Percentiles rank a stretch among this genome's conserved stretches.
Evolutionary conservation across 306 rosid genomes (phyloP).

Genomic region (Glycine tomentella): DNA sequence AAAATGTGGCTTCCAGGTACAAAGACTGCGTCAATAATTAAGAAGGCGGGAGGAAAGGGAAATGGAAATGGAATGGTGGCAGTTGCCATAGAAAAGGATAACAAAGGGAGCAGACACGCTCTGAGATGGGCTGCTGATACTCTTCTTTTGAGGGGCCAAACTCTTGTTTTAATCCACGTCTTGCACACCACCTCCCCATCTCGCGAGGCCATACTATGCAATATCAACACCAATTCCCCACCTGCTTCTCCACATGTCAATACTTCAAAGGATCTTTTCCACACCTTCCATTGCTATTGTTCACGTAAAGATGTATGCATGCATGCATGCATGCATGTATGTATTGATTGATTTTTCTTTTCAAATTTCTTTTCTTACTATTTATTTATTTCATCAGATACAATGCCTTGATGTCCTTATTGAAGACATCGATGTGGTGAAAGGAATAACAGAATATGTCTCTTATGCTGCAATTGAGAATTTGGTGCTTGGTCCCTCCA

Average conservation of each 20-base stretch:
- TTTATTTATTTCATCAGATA: constrained; percentile 56
- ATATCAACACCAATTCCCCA: constrained; percentile 27
- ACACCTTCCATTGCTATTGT: constrained; percentile 89
- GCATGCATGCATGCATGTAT: background rate
- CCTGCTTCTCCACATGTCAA: constrained; percentile 64
- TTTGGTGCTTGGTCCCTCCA: constrained; percentile 79
- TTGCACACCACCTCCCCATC: constrained; percentile 49
- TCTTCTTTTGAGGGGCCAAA: constrained; percentile 71
- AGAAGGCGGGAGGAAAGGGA: constrained; percentile 48
- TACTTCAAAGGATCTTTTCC: constrained; percentile 67
- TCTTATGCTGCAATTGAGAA: constrained; percentile 82
- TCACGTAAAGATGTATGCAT: constrained; percentile 78
- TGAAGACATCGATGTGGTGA: constrained; percentile 78
- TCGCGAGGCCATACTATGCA: constrained; percentile 55
- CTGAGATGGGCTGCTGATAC: constrained; percentile 88
- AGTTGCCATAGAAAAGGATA: constrained; percentile 77
- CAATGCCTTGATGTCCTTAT: constrained; percentile 84
- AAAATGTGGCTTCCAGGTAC: constrained; percentile 65
- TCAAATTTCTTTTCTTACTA: background rate
- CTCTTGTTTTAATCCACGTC: constrained; percentile 77
- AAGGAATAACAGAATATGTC: constrained; percentile 78
- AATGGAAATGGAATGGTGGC: constrained; percentile 79
- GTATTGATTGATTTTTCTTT: background rate
- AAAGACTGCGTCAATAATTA: constrained; percentile 42
- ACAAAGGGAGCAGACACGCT: constrained; percentile 78